phyloP scores from a whole-genome alignment of 352 stramenopile genomes.

The Globisporangium cystogenes region DNA sequence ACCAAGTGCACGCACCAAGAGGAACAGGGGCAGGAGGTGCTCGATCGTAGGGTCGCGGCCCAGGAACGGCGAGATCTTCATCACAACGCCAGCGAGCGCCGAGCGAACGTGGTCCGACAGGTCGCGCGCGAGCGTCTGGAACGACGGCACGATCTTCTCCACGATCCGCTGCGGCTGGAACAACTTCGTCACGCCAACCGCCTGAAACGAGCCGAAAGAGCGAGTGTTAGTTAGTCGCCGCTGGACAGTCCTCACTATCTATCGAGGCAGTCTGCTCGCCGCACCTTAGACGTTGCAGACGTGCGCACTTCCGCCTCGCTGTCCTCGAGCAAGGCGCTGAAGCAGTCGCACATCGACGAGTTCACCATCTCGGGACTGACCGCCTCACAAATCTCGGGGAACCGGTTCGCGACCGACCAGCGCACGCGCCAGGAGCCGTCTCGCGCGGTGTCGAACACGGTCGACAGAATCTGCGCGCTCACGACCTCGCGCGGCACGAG shows the following conservation, averaged over 20 bases:
- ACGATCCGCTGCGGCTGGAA: conserved; percentile 64
- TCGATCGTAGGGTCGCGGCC: conserved; percentile 92
- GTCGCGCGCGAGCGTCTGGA: conserved; percentile 94
- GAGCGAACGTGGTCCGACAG: conserved; percentile 96
- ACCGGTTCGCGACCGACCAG: conserved; percentile 97
- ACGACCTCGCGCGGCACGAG: conserved; percentile 74
- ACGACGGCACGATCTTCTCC: conserved; percentile 75
- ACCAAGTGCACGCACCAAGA: conserved; percentile 53
- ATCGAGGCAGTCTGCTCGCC: neutral
- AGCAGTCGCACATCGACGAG: conserved; percentile 74
- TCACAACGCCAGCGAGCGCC: conserved; percentile 93
- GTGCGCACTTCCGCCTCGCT: conserved; percentile 96
- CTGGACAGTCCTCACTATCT: neutral
- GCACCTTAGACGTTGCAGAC: conserved; percentile 91
- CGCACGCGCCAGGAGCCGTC: conserved; percentile 98
- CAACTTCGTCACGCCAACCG: conserved; percentile 41
- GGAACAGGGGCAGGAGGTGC: conserved; percentile 93
- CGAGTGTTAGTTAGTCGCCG: neutral
- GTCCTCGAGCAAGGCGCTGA: conserved; percentile 95
- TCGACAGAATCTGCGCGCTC: conserved; percentile 81
- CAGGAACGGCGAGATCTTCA: conserved; percentile 93
- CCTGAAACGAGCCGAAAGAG: conserved; percentile 1
- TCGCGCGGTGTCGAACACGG: conserved; percentile 89
- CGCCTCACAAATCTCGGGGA: conserved; percentile 90
- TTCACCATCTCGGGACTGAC: conserved; percentile 73